These are phyloP conservation scores for Porcisia deanei DNA, from an alignment of 208 protist genomes.

Conservation along the genomic window DNA sequence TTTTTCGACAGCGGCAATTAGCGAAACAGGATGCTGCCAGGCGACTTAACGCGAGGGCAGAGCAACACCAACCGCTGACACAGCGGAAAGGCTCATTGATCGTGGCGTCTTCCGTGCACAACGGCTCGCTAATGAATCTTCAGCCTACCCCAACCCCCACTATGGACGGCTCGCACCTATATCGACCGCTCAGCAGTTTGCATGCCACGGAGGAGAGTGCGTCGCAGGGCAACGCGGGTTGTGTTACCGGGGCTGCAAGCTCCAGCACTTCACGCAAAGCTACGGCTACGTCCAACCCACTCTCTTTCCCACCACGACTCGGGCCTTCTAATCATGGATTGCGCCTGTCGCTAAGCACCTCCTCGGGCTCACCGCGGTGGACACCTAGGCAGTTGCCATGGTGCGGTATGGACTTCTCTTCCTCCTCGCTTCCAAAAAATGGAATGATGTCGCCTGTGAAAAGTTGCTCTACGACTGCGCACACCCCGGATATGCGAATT, in stretches of 20 bases:
- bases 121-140: not conserved
- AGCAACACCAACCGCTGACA: not conserved
- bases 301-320: not conserved
- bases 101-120: not conserved
- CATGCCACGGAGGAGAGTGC: not conserved
- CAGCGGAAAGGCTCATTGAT: not conserved
- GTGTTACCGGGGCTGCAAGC: no score
- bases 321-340: not conserved
- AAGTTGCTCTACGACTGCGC: not conserved
- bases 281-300: not conserved
- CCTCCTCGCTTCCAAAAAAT: not conserved
- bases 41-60: not conserved
- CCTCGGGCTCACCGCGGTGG: not conserved
- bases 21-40: not conserved
- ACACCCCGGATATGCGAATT: not conserved
- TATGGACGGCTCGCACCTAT: not conserved
- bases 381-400: not conserved
- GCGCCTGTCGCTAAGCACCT: not conserved
- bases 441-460: no score
- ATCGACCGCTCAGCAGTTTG: not conserved
- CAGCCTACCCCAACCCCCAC: not conserved
- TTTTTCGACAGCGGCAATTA: slow-evolving; percentile 4
- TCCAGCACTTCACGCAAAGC: not conserved
- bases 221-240: not conserved
- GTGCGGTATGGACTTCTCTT: not conserved